These are phyloP conservation scores for Bimuria novae-zelandiae DNA, from an alignment of 2,329 filamentous ascomycete species.

Conservation along the genomic window DNA sequence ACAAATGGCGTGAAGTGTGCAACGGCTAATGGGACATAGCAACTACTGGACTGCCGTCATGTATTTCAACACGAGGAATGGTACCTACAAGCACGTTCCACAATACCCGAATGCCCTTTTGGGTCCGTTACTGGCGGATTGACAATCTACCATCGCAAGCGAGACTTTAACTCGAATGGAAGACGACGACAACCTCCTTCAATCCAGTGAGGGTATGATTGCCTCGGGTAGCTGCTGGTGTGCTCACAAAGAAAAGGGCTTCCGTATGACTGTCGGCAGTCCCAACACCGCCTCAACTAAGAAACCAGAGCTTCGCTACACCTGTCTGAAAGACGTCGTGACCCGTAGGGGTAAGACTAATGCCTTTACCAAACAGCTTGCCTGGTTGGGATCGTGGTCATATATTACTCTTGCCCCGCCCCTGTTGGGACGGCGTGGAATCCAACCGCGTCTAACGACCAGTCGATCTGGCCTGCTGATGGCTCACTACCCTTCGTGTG, in stretches of 20 bases:
- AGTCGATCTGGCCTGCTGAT: conserved; percentile 36
- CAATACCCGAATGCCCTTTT: conserved; percentile 27
- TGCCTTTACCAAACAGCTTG: conserved; percentile 34
- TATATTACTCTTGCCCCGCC: conserved; percentile 29
- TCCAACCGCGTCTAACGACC: conserved; percentile 34
- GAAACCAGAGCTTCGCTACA: conserved; percentile 28
- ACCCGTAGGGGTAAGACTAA: conserved; percentile 36
- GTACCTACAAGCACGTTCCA: conserved; percentile 35
- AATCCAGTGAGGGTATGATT: conserved; percentile 10
- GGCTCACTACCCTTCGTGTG: conserved; percentile 23
- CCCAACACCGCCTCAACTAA: conserved; percentile 35
- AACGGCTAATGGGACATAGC: conserved; percentile 1
- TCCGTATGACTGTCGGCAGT: conserved; percentile 39
- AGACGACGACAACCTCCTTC: conserved; percentile 33
- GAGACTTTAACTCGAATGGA: conserved; percentile 45
- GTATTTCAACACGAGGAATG: conserved; percentile 37
- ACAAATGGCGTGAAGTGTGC: background rate
- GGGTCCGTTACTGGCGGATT: conserved; percentile 36
- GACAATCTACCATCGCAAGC: conserved; percentile 39
- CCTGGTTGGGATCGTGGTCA: conserved; percentile 34
- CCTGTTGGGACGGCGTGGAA: conserved; percentile 62
- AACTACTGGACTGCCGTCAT: conserved; percentile 30
- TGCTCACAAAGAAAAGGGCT: conserved; percentile 22
- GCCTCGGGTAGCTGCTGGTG: background rate
- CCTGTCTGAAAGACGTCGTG: conserved; percentile 30